Percentiles rank a stretch among this genome's conserved stretches.
phyloP scores from a whole-genome alignment of 495 filamentous ascomycete genomes.

The Neurospora sp. region DNA sequence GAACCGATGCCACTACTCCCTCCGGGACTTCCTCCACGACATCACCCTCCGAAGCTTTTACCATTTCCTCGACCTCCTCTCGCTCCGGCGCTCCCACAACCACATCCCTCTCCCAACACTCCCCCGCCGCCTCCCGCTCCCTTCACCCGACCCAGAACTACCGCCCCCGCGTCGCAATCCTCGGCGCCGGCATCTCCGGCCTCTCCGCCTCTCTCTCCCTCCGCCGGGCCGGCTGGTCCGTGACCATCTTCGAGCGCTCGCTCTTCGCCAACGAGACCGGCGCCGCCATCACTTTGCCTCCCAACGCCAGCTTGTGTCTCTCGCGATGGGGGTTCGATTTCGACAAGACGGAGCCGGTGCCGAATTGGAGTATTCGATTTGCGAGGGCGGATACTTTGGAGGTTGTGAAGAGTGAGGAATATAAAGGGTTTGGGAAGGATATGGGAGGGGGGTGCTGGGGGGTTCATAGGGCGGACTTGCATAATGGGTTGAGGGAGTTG shows the following conservation, averaged over 20 bases:
- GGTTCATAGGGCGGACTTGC: slow-evolving; percentile 48
- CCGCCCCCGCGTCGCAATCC: slow-evolving; percentile 25
- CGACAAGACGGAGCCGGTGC: slow-evolving; percentile 19
- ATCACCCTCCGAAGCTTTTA: background rate
- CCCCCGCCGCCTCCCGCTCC: background rate
- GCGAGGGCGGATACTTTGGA: slow-evolving; percentile 20
- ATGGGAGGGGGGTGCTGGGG: slow-evolving; percentile 17
- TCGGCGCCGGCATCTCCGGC: slow-evolving; percentile 24
- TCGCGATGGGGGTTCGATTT: slow-evolving; percentile 38
- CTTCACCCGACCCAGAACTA: background rate
- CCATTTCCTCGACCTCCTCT: background rate
- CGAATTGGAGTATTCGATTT: slow-evolving; percentile 19
- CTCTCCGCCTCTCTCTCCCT: slow-evolving; percentile 37
- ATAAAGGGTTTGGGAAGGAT: slow-evolving; percentile 21
- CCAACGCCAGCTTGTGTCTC: slow-evolving; percentile 38
- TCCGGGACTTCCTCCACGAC: background rate
- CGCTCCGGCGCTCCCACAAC: background rate
- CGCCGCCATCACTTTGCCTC: slow-evolving; percentile 42
- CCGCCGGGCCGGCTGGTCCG: slow-evolving; percentile 37
- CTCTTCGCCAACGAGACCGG: slow-evolving; percentile 44
- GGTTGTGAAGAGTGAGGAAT: slow-evolving; percentile 12
- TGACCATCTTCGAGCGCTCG: slow-evolving; percentile 43
- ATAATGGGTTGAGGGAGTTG: slow-evolving; percentile 35
- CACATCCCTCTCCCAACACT: no score
- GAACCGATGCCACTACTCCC: background rate